Percentiles rank a stretch among this genome's conserved stretches.
phyloP scores from a whole-genome alignment of 768 basidiomycete species.

The Lentinula lateritia region DNA sequence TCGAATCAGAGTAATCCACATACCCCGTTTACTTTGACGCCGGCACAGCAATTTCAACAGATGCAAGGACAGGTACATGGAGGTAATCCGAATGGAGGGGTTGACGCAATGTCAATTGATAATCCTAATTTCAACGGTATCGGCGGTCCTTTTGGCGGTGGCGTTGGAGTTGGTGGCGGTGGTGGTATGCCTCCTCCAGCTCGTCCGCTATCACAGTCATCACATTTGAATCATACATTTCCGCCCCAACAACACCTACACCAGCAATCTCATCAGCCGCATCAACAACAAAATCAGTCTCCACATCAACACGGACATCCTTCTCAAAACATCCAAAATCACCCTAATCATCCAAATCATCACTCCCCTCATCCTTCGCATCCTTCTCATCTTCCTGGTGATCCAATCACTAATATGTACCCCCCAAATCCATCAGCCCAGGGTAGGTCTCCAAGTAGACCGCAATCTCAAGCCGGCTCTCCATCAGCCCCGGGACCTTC shows the following conservation, averaged over 20 bases:
- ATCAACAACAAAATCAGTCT: too few species aligned
- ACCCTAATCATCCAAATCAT: background rate
- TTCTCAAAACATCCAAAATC: too few species aligned
- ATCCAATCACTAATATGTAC: slow-evolving; percentile 28
- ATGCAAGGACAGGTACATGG: slow-evolving; percentile 28
- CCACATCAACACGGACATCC: too few species aligned
- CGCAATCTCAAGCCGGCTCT: slow-evolving; percentile 56
- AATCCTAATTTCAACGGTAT: background rate
- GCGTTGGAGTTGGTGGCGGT: background rate
- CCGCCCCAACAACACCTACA: too few species aligned
- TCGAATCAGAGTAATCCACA: slow-evolving; percentile 28
- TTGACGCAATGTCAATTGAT: background rate
- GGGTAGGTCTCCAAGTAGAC: slow-evolving; percentile 39
- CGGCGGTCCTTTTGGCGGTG: too few species aligned
- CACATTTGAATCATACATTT: background rate
- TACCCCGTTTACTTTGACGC: slow-evolving; percentile 44
- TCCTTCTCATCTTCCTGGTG: slow-evolving; percentile 36
- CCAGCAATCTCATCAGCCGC: too few species aligned
- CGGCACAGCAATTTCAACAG: slow-evolving; percentile 59
- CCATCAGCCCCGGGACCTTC: slow-evolving; percentile 23
- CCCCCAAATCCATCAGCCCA: background rate
- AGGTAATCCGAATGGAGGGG: slow-evolving; percentile 4
- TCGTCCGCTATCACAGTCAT: background rate
- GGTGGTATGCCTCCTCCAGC: slow-evolving; percentile 31
- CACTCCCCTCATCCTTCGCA: background rate